Conservation (phyloP, 169 alveolate genomes). For the Eimeria sp. region DNA sequence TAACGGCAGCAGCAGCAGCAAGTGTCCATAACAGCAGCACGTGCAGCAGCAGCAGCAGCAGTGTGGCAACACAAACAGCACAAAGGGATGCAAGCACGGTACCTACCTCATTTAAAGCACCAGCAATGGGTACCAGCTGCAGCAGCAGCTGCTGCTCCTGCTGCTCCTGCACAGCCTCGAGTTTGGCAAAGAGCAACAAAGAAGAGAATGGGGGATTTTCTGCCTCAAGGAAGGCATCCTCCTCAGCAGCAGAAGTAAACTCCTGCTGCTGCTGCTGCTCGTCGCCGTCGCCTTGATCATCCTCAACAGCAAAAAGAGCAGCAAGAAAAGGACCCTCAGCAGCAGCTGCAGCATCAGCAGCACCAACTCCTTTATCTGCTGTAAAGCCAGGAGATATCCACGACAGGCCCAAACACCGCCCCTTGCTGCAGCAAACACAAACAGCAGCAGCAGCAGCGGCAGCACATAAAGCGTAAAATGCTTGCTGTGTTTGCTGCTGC, state of each 20-base stretch:
- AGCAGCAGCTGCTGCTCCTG: conserved; percentile 42
- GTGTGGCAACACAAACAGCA: neutral
- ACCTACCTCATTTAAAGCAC: conserved; percentile 35
- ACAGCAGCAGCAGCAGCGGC: conserved; percentile 64
- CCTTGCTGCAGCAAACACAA: conserved; percentile 36
- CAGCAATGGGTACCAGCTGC: conserved; percentile 42
- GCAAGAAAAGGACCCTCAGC: conserved; percentile 22
- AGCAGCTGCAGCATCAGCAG: neutral
- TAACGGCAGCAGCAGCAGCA: conserved; percentile 1
- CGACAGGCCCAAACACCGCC: conserved; percentile 47
- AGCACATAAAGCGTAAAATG: neutral
- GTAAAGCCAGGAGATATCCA: conserved; percentile 5
- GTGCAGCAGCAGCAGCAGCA: conserved; percentile 19
- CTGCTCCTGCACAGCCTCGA: conserved; percentile 8
- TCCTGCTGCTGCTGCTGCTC: conserved; percentile 25
- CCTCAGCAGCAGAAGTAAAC: conserved; percentile 43
- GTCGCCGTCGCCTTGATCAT: neutral
- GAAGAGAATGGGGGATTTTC: neutral
- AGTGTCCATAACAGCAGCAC: neutral
- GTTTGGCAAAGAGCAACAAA: neutral
- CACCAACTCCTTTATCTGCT: neutral
- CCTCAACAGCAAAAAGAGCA: conserved; percentile 41
- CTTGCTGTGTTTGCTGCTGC: neutral
- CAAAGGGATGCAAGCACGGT: too few relatives aligned
- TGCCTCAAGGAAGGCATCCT: conserved; percentile 21